Conservation (phyloP, 306 rosid species). For the Castanea mollissima region DNA sequence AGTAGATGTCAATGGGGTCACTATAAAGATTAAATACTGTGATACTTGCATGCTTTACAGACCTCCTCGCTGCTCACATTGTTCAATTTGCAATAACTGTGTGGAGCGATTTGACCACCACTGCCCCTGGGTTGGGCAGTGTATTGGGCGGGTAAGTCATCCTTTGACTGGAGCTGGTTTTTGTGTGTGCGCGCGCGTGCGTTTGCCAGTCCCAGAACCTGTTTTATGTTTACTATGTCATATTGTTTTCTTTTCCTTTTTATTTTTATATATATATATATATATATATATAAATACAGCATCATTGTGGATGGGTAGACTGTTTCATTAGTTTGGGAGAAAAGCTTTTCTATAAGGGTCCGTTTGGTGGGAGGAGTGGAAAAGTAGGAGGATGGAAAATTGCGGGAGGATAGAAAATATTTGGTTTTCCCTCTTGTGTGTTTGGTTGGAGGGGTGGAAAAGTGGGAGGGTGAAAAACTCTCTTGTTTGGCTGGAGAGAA, state of each 20-base stretch:
- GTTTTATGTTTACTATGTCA: constrained; percentile 10
- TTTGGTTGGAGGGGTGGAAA: no score
- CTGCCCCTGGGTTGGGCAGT: constrained; percentile 99
- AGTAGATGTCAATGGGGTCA: constrained; percentile 78
- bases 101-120: constrained; percentile 96
- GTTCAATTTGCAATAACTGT: constrained; percentile 97
- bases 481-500: no score
- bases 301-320: not conserved
- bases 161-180: not conserved
- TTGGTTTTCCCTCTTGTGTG: no score
- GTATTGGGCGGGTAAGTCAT: constrained; percentile 87
- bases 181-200: no score
- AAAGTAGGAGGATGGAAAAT: no score
- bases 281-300: not conserved
- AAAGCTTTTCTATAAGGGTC: not conserved
- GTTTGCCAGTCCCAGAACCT: not conserved
- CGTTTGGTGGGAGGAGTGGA: no score
- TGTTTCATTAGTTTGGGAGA: not conserved
- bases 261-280: no score
- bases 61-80: constrained; percentile 98
- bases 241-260: not conserved
- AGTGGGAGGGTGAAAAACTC: no score
- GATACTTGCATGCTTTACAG: constrained; percentile 99
- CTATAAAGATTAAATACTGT: constrained; percentile 82
- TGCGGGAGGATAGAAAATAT: no score